Percentiles rank a stretch among this genome's conserved stretches.
phyloP scores from a whole-genome alignment of 129 eudicot genomes.

The Centaurea solstitialis region DNA sequence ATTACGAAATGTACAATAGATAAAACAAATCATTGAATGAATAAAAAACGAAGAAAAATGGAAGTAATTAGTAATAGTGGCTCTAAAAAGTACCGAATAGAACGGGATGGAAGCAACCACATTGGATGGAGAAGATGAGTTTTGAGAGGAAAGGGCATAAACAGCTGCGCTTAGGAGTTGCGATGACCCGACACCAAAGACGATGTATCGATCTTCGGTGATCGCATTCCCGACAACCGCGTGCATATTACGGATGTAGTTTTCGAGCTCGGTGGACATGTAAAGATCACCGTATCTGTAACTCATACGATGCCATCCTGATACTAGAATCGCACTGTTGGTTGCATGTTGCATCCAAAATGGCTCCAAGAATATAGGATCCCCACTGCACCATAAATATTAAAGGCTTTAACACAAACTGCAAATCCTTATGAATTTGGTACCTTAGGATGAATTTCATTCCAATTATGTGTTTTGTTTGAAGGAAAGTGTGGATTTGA shows the following conservation, averaged over 20 bases:
- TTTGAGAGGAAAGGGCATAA: conserved; percentile 50
- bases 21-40: too few species aligned
- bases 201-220: conserved; percentile 50
- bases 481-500: too few species aligned
- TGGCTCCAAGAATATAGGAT: conserved; percentile 35
- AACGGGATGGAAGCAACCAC: conserved; percentile 60
- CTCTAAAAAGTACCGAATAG: conserved; percentile 66
- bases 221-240: conserved; percentile 55
- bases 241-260: conserved; percentile 56
- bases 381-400: conserved; percentile 51
- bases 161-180: conserved; percentile 74
- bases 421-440: not conserved
- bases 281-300: conserved; percentile 32
- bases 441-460: not conserved
- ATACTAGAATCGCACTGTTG: conserved; percentile 52
- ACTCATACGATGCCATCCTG: conserved; percentile 94
- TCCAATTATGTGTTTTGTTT: too few species aligned
- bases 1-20: not conserved
- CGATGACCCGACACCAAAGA: conserved; percentile 66
- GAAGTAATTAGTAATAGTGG: too few species aligned
- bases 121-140: conserved; percentile 38
- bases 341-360: conserved; percentile 64
- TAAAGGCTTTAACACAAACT: not conserved
- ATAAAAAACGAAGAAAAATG: too few species aligned
- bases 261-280: conserved; percentile 49